Conservation (phyloP, 2,329 filamentous ascomycete species). For the Torrubiella hemipterigena region DNA sequence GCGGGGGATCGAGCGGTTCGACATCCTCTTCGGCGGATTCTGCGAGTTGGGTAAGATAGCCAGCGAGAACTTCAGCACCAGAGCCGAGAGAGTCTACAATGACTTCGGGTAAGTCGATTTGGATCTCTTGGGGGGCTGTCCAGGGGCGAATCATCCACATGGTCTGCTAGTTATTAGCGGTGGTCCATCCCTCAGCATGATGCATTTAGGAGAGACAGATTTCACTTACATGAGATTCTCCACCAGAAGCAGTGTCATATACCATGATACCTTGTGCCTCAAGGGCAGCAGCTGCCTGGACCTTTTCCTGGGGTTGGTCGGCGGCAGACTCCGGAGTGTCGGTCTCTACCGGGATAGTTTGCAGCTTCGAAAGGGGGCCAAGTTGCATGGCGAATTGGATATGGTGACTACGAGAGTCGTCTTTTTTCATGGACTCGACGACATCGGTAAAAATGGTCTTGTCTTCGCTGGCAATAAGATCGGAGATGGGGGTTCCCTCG, state of each 20-base stretch:
- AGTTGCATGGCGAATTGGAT: constrained; percentile 67
- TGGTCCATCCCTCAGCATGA: too few species aligned
- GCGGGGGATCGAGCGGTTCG: constrained; percentile 66
- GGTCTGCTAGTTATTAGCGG: constrained; percentile 44
- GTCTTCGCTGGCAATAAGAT: constrained; percentile 68
- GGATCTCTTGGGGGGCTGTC: constrained; percentile 78
- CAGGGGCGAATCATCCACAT: constrained; percentile 99
- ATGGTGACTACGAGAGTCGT: constrained; percentile 86
- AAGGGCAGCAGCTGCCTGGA: constrained; percentile 50
- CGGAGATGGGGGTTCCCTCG: constrained; percentile 64
- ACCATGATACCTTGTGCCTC: constrained; percentile 99
- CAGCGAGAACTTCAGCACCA: constrained; percentile 86
- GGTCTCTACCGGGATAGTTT: constrained; percentile 27
- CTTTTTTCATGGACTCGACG: constrained; percentile 78
- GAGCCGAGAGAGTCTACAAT: constrained; percentile 91
- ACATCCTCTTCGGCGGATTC: constrained; percentile 71
- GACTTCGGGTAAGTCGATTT: constrained; percentile 81
- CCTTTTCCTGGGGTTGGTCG: constrained; percentile 24
- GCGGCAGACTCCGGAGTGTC: constrained; percentile 23
- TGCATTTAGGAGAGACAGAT: background rate
- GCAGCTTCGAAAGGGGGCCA: constrained; percentile 56
- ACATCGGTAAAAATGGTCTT: constrained; percentile 70
- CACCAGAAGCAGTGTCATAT: constrained; percentile 76
- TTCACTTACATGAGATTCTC: constrained; percentile 73
- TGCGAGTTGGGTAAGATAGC: constrained; percentile 80